Base-by-base conservation (phyloP, 768 basidiomycete species). In the Lentinula edodes region DNA sequence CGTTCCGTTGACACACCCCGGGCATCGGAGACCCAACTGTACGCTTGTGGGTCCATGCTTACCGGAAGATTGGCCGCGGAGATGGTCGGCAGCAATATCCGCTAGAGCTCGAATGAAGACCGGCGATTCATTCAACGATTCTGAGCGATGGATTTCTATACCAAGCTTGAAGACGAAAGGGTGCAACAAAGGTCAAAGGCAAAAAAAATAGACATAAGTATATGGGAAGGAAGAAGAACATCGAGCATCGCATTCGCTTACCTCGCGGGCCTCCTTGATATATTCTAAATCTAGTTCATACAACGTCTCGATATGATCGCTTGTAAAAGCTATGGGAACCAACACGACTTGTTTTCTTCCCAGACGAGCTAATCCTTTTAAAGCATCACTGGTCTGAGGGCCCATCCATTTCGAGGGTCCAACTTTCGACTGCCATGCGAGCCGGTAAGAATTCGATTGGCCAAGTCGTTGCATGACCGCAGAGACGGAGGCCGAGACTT, bases 351-450 rank as follows among this genome's bases (percentile, higher is more conserved):
- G 84, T 72, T 91, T 92, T 71, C 80, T 83, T 35, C 89, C 90
- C 43, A 91, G 76, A 16, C 87, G 83, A 56, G 89, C 88, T 46
- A 92, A 80, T 16, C 91, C 91, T 79, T 97, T 93, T 70, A 99
- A 76, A 50, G 95, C 91, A 58, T 93, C 94, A 16, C 84, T 80
- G 1, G 97, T 99, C 73, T 98, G 95, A 78, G 93, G 94, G 4
- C 97, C 97, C 84, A 98, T 92, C 97, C 97, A 98, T 18, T 95
- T 91, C 41, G 88, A 90, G 3, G 97, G 97, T 3, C 97, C 97
- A 52, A 99, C 97, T 73, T 98, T 90, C 6, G 89, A 92, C 77
- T 99, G 97, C 97, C 97, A 99, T 1, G 95, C 93, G 60, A 98
- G 81, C 28, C 97, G 90, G 75, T 89, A 97, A 3, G 96, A 91